Base-by-base conservation (phyloP, 75 land plant species). In the Isoetes taiwanensis region DNA sequence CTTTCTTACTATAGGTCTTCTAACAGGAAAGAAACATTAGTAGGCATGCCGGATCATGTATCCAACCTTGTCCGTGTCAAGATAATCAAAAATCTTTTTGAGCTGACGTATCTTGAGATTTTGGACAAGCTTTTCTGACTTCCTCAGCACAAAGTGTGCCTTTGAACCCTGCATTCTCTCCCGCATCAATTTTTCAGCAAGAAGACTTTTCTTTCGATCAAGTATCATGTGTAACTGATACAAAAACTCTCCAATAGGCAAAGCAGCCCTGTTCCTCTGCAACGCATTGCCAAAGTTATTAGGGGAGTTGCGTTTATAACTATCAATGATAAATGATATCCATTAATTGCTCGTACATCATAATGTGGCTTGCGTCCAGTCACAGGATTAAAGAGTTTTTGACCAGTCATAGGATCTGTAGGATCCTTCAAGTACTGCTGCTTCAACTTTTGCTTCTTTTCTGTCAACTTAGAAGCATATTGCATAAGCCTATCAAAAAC, bases 51-150 rank as follows among this genome's bases (percentile, higher is more conserved):
- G n/a, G n/a, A n/a, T n/a, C n/a, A n/a, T n/a, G n/a, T n/a, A n/a
- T n/a, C n/a, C n/a, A n/a, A 71, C 73, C 68, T 71, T 58, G 35
- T 71, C 68, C 28, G 43, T 52, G 34, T 71, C 73, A 19, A 71
- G 62, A 38, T 37, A 33, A 30, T 71, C 69, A 58, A 71, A 71
- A 32, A 71, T 52, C 34, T 71, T 52, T 30, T 64, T 58, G 20
- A 64, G 32, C 12, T 57, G 58, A 2, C 73, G 53, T 23, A 39
- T 34, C 34, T 57, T 32, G 2, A 64, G 32, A 28, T 52, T 53
- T 32, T 59, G 63, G 14, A 71, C 57, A n/a, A 71, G 40, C 56
- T 71, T 63, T 26, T 28, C 58, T 30, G 73, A 71, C 1, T 28
- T 57, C 12, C 57, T 11, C 29, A 62, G 57, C 52, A 71, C 73